Base-by-base conservation (phyloP, 352 stramenopile species). In the Globisporangium canariense region DNA sequence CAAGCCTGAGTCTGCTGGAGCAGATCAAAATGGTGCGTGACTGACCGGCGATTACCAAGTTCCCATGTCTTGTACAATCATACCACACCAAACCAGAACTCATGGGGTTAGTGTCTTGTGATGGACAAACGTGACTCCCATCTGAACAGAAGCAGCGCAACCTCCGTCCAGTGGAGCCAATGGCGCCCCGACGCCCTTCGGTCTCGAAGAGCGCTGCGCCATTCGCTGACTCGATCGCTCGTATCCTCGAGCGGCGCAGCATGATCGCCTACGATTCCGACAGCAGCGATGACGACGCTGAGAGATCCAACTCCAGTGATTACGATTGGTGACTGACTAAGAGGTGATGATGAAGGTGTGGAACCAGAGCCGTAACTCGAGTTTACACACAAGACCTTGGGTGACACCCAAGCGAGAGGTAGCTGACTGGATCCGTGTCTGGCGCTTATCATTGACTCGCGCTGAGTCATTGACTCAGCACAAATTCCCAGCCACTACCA, bases 261-360 rank as follows among this genome's bases (percentile, higher is more conserved):
- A 63, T 81, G 40, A 87, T 86, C 32, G 78, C 78, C 18, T 88
- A 88, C 69, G 81, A 90, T 32, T 88, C 77, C 3, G 81, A 90
- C 58, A 85, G 74, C 57, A 68, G 57, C 51, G n/a, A 43, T 9
- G 34, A 22, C 51, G 60, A 75, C 13, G 70, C 64, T 4, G 43
- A 60, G 20, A 55, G 66, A 11, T 74, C 53, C 10, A 58, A 38
- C 30, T 49, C 22, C 18, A 55, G 53, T 20, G 63, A 65, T 3
- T 45, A 68, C 22, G 74, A 81, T 25, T 73, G 67, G 67, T 70
- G 41, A 53, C 28, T 36, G 6, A 36, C 22, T 28, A 25, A 49
- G 47, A 18, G 34, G 8, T 41, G 9, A 32, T 47, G 18, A n/a
- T 20, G n/a, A 20, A 41, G 36, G 9, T 0, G 9, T 14, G 36